A percentile compares a stretch with the other conserved stretches of the same genome.
phyloP scores from a whole-genome alignment of 305 asterid species.

The Fraxinus albicans region DNA sequence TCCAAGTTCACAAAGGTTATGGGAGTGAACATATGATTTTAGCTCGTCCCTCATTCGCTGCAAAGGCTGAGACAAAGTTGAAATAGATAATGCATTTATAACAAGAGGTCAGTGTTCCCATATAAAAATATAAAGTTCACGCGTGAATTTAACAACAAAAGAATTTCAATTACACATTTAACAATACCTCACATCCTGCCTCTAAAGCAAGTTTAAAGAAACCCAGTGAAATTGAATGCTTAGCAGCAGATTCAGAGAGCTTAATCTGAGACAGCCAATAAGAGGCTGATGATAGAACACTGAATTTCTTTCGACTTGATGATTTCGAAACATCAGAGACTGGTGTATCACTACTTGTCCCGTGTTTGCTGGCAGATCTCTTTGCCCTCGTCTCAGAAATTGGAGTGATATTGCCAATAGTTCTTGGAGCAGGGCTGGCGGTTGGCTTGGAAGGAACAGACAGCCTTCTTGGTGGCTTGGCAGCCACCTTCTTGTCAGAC shows the following conservation, averaged over 20 bases:
- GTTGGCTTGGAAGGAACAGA: conserved; percentile 75
- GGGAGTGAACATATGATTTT: conserved; percentile 52
- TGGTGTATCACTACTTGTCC: conserved; percentile 51
- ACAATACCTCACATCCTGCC: conserved; percentile 81
- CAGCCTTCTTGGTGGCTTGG: conserved; percentile 82
- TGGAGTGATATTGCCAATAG: conserved; percentile 63
- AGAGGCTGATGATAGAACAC: conserved; percentile 63
- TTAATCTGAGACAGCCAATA: conserved; percentile 88
- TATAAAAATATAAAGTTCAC: neutral
- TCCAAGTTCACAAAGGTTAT: conserved; percentile 51
- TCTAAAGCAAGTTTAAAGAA: conserved; percentile 89
- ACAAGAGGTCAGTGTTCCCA: neutral
- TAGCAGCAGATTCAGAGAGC: conserved; percentile 82
- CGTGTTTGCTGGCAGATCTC: conserved; percentile 43
- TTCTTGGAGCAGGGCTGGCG: conserved; percentile 54
- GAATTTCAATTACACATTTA: neutral
- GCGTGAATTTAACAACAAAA: neutral
- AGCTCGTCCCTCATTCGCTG: conserved; percentile 75
- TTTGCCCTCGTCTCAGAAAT: conserved; percentile 67
- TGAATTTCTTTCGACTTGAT: conserved; percentile 56
- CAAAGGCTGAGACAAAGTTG: conserved; percentile 50
- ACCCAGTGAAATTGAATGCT: conserved; percentile 83
- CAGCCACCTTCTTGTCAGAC: conserved; percentile 66
- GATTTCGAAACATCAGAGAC: conserved; percentile 56
- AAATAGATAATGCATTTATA: neutral